Evolutionary conservation across 1,284 basidiomycete species (phyloP).

Genomic region (Boletus calvinii): DNA sequence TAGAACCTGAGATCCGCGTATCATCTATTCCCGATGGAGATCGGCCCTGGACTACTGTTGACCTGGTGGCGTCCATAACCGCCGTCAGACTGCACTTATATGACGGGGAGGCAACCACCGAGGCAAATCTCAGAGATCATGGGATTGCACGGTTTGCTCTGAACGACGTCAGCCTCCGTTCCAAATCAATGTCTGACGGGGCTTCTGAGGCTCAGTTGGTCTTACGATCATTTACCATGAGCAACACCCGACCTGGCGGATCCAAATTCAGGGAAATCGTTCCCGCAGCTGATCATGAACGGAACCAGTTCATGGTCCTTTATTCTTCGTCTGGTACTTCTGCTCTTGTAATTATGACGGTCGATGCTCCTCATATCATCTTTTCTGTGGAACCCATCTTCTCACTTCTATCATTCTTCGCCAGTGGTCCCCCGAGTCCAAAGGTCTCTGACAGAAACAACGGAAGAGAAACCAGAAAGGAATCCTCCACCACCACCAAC

Average conservation of each 20-base stretch:
- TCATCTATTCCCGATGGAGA: constrained; percentile 26
- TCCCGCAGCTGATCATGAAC: constrained; percentile 84
- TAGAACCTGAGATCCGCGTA: constrained; percentile 58
- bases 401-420: constrained; percentile 84
- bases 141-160: constrained; percentile 88
- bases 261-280: constrained; percentile 95
- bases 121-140: constrained; percentile 67
- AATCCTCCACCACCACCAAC: constrained; percentile 38
- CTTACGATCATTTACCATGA: constrained; percentile 88
- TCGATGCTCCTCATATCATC: constrained; percentile 93
- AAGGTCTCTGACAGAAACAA: constrained; percentile 23
- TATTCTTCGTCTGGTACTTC: constrained; percentile 77
- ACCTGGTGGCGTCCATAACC: constrained; percentile 75
- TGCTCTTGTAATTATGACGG: constrained; percentile 78
- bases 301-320: constrained; percentile 94
- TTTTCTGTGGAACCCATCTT: constrained; percentile 94
- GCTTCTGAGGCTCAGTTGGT: constrained; percentile 86
- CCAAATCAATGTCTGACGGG: constrained; percentile 84
- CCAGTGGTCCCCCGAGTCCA: constrained; percentile 52
- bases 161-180: constrained; percentile 75
- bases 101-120: constrained; percentile 61
- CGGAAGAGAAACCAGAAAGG: constrained; percentile 13
- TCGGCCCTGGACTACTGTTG: constrained; percentile 63
- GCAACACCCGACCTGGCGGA: constrained; percentile 80
- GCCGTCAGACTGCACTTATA: constrained; percentile 92